Evolutionary conservation across 2,329 filamentous ascomycete genomes (phyloP), one percentile per base, ranked within the genome.

Genomic region (Aspergillus sp.): DNA sequence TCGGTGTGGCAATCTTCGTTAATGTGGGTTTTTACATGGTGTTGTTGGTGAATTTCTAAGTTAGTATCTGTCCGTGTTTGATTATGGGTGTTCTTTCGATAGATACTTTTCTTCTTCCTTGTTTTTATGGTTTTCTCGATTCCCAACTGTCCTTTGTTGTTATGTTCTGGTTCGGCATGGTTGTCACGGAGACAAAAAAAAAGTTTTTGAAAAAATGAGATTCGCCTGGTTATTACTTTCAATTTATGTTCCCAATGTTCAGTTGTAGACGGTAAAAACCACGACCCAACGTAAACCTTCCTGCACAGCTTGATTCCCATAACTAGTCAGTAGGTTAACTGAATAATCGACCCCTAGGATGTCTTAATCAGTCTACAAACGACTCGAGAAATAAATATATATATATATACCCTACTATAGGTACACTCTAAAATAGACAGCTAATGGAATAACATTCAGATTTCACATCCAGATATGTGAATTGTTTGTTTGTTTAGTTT

Each of bases 11-110:
- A 56, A n/a, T 31, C 47, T 55, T 54, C 51, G 41, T 52, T 53
- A 15, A 50, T 58, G 43, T 19, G 54, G 31, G 27, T 45, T 49
- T 58, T 52, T 56, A 55, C 55, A 50, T 51, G 62, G 62, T 60
- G 62, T 63, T 63, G 40, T 46, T 53, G 55, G 61, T 57, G 50
- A 61, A 65, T 55, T 54, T 37, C 45, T 41, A 48, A 60, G 52
- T 47, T 33, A 31, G 27, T 31, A 11, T 50, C n/a, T 27, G 15
- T 56, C 59, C 35, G 24, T 41, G 50, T 40, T 44, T 41, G 39
- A 54, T 8, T 48, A 61, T 52, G 57, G 48, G 33, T 59, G 56
- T 58, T 51, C 59, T 63, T 41, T 12, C 51, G 49, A 50, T 61
- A 57, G 57, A 35, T 35, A 59, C 51, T 56, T 51, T 37, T 33